Conservation (phyloP, 2,329 filamentous ascomycete species). For the Sporothrix pallida region DNA sequence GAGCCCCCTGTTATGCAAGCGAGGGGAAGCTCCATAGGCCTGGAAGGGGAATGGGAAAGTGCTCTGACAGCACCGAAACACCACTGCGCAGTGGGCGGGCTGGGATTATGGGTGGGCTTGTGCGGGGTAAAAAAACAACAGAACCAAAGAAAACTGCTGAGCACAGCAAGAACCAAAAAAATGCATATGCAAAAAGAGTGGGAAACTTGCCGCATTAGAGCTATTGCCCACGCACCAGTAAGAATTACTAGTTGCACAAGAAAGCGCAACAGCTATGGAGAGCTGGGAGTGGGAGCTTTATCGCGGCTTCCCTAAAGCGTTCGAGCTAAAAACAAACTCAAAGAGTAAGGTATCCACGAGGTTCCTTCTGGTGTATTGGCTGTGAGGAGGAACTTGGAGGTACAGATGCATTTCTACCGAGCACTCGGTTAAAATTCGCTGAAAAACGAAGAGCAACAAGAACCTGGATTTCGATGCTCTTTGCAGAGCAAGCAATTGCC, state of each 20-base stretch:
- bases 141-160: background rate
- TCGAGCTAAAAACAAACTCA: background rate
- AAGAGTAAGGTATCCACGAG: background rate
- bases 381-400: background rate
- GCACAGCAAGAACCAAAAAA: background rate
- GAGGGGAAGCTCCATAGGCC: background rate
- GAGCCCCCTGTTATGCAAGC: background rate
- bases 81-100: background rate
- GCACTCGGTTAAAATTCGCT: background rate
- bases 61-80: conserved; percentile 9
- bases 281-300: background rate
- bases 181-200: background rate
- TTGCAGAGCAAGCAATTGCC: background rate
- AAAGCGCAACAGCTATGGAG: background rate
- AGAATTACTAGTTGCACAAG: background rate
- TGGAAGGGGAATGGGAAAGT: background rate
- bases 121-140: conserved; percentile 20
- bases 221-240: background rate
- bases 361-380: background rate
- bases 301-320: conserved; percentile 8
- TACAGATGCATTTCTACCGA: conserved; percentile 11
- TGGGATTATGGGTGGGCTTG: conserved; percentile 15
- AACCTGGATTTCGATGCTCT: background rate
- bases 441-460: background rate
- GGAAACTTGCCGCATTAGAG: background rate